These are phyloP conservation scores for Nidularia pulvinata DNA, from an alignment of 768 basidiomycete genomes.

Conservation along the genomic window DNA sequence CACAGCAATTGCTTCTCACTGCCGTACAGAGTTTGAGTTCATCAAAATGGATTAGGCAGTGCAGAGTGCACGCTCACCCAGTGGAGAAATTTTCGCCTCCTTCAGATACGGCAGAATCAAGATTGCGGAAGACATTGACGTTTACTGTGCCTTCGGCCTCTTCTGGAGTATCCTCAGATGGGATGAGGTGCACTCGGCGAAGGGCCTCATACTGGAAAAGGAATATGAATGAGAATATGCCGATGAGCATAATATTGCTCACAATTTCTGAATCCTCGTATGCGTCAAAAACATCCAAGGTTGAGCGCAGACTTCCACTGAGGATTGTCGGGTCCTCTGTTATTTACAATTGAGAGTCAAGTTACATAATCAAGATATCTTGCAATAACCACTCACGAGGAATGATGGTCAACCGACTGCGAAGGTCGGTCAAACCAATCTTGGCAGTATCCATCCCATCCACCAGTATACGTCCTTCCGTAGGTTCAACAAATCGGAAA, in stretches of 20 bases:
- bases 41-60: not conserved
- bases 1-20: conserved; percentile 47
- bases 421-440: conserved; percentile 76
- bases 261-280: conserved; percentile 81
- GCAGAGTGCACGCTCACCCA: conserved; percentile 18
- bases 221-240: not conserved
- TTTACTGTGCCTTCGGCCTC: conserved; percentile 44
- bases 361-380: not conserved
- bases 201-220: not conserved
- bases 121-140: conserved; percentile 60
- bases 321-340: conserved; percentile 83
- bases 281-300: conserved; percentile 80
- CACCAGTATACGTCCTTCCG: conserved; percentile 65
- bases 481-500: conserved; percentile 86
- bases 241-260: conserved; percentile 10
- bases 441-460: conserved; percentile 76
- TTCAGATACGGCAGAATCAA: conserved; percentile 42
- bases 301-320: conserved; percentile 76
- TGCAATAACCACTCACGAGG: conserved; percentile 34
- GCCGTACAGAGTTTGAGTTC: not conserved
- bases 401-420: conserved; percentile 76
- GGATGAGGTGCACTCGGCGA: not conserved
- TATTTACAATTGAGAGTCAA: not conserved
- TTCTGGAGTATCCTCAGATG: conserved; percentile 31
- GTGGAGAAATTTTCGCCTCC: conserved; percentile 73